Evolutionary conservation across 768 basidiomycete species (phyloP).

Genomic region (Auricularia sp.): DNA sequence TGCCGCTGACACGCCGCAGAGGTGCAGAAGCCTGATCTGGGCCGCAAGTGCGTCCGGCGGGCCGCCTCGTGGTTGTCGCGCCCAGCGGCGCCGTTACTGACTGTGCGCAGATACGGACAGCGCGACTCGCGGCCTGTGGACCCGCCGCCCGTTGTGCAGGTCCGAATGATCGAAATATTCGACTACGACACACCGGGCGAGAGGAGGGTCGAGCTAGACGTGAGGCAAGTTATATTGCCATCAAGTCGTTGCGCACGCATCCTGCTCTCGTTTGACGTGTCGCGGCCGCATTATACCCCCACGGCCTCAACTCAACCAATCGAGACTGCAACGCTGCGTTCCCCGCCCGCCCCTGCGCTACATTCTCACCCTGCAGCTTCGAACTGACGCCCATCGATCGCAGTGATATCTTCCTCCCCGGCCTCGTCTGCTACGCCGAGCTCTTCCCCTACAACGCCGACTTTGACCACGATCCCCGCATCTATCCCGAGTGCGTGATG

Average conservation of each 20-base stretch:
- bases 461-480: background rate
- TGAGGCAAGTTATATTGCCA: background rate
- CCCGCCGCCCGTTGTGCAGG: slow-evolving; percentile 51
- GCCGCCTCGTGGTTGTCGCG: slow-evolving; percentile 8
- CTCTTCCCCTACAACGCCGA: slow-evolving; percentile 37
- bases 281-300: background rate
- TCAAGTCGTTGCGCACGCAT: background rate
- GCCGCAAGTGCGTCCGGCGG: slow-evolving; percentile 42
- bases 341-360: background rate
- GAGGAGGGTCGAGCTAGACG: background rate
- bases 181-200: slow-evolving; percentile 25
- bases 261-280: background rate
- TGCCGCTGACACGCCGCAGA: slow-evolving; percentile 25
- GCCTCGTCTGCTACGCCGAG: slow-evolving; percentile 69
- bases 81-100: background rate
- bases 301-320: too few relatives aligned
- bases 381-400: slow-evolving; percentile 1
- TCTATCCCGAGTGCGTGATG: background rate
- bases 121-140: slow-evolving; percentile 57
- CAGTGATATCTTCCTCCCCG: slow-evolving; percentile 53
- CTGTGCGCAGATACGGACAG: slow-evolving; percentile 20
- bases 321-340: background rate
- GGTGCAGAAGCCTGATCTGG: slow-evolving; percentile 55
- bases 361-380: slow-evolving; percentile 6
- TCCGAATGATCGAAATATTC: slow-evolving; percentile 38